Evolutionary conservation across 768 basidiomycete species (phyloP).

Genomic region (Gymnopilus dilepis): DNA sequence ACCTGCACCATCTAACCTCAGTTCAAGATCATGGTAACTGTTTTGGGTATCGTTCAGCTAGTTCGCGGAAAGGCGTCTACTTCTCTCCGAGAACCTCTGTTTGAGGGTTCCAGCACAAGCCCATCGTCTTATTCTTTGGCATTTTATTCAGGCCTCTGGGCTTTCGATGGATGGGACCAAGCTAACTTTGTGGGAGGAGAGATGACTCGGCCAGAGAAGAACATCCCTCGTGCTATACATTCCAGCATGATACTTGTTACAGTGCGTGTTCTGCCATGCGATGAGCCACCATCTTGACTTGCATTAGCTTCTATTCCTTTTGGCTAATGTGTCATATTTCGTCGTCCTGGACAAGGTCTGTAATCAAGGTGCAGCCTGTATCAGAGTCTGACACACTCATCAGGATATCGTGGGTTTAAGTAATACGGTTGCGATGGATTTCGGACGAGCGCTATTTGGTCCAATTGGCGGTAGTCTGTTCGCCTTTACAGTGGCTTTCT

Average conservation of each 20-base stretch:
- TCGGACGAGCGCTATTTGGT: constrained; percentile 86
- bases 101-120: constrained; percentile 73
- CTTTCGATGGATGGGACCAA: constrained; percentile 97
- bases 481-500: constrained; percentile 90
- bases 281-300: background rate
- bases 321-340: constrained; percentile 90
- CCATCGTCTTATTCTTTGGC: constrained; percentile 92
- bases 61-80: constrained; percentile 71
- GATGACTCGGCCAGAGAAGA: constrained; percentile 80
- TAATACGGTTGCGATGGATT: constrained; percentile 91
- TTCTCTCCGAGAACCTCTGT: constrained; percentile 71
- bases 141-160: constrained; percentile 94
- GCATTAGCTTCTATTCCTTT: constrained; percentile 70
- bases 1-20: background rate
- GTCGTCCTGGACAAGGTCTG: constrained; percentile 85
- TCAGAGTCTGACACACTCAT: background rate
- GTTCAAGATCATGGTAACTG: constrained; percentile 66
- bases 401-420: constrained; percentile 75
- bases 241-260: constrained; percentile 86
- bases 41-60: constrained; percentile 81
- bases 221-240: constrained; percentile 89
- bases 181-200: constrained; percentile 92
- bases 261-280: constrained; percentile 44
- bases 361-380: background rate
- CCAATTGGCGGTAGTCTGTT: constrained; percentile 86